These are phyloP conservation scores for Ophiostoma himal-ulmi DNA, from an alignment of 2,329 filamentous ascomycete genomes.

Conservation along the genomic window DNA sequence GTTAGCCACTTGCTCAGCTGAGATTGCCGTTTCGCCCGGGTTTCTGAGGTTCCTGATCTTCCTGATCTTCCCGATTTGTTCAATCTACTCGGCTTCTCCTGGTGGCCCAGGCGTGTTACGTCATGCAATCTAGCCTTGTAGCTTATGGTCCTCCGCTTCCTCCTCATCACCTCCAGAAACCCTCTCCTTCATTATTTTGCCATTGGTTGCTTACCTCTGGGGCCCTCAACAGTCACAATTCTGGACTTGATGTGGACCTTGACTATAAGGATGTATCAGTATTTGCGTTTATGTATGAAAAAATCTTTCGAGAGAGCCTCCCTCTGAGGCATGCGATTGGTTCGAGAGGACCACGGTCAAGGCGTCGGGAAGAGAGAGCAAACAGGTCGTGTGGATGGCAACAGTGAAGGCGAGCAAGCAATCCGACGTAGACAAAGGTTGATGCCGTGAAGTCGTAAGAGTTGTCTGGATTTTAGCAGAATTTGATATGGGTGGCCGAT, in stretches of 20 bases:
- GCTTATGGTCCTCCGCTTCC: neutral
- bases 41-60: neutral
- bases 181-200: neutral
- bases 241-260: slow-evolving; percentile 97
- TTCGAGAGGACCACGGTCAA: neutral
- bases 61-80: neutral
- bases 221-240: slow-evolving; percentile 93
- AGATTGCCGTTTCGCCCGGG: neutral
- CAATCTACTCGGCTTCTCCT: neutral
- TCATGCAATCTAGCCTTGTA: neutral
- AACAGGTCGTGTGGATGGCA: neutral
- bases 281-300: slow-evolving; percentile 3
- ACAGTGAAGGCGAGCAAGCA: neutral
- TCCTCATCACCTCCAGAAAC: neutral
- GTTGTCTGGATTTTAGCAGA: neutral
- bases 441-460: neutral
- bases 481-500: neutral
- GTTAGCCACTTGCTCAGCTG: neutral
- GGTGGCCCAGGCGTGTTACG: neutral
- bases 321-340: neutral
- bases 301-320: slow-evolving; percentile 4
- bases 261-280: slow-evolving; percentile 56
- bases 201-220: slow-evolving; percentile 60
- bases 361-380: neutral
- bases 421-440: neutral